These are phyloP conservation scores for Incumbomyces lentus DNA, from an alignment of 2,329 filamentous ascomycete species.

Conservation along the genomic window DNA sequence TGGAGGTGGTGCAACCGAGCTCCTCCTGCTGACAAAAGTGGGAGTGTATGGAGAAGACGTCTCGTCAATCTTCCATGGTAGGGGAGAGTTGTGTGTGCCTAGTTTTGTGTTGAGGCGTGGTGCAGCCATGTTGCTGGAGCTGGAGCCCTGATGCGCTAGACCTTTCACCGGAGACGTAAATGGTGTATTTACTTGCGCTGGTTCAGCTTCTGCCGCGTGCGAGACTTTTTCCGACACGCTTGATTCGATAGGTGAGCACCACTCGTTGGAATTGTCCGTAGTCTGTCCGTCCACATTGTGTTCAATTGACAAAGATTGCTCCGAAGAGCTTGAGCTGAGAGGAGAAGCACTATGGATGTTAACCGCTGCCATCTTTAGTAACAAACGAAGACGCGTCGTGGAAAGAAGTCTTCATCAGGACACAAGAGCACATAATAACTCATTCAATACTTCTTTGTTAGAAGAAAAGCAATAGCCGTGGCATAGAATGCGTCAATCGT, in stretches of 20 bases:
- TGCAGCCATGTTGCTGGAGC: not conserved
- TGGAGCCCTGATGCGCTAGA: not conserved
- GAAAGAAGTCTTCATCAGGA: not conserved
- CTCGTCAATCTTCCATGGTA: constrained; percentile 1
- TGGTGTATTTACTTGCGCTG: not conserved
- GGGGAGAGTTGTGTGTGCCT: not conserved
- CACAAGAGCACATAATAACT: not conserved
- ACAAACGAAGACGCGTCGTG: not conserved
- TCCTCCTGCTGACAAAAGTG: constrained; percentile 5
- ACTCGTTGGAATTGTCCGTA: not conserved
- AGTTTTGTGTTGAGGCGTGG: not conserved
- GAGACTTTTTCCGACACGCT: not conserved
- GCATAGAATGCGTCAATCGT: not conserved
- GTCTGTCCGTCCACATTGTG: not conserved
- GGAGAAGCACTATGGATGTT: constrained; percentile 18
- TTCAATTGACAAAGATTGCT: not conserved
- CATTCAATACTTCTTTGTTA: not conserved
- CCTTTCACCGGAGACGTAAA: not conserved
- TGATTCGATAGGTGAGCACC: not conserved
- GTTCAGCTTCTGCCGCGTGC: not conserved
- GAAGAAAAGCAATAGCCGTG: not conserved
- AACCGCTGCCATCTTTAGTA: constrained; percentile 6
- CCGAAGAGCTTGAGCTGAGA: constrained; percentile 15
- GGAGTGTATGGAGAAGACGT: constrained; percentile 7
- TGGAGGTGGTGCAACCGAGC: constrained; percentile 3